phyloP scores from a whole-genome alignment of 2,329 filamentous ascomycete species.

The Fusarium aywerte region DNA sequence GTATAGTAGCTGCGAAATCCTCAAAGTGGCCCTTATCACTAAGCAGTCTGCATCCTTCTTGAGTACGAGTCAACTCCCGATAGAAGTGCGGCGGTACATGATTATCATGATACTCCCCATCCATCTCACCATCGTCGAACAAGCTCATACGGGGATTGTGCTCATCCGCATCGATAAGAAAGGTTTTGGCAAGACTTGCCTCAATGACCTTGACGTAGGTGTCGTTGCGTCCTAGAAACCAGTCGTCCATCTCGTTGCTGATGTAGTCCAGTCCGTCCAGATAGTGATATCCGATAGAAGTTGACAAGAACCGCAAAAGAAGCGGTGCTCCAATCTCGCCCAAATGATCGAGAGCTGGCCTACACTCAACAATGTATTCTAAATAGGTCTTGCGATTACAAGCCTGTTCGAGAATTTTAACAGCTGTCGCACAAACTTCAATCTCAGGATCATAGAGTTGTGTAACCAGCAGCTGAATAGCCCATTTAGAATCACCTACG shows the following conservation, averaged over 20 bases:
- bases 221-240: conserved; percentile 97
- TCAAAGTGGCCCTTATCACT: conserved; percentile 96
- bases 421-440: conserved; percentile 93
- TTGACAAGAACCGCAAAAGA: conserved; percentile 90
- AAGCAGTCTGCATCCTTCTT: conserved; percentile 89
- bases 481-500: conserved; percentile 86
- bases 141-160: conserved; percentile 66
- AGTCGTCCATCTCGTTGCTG: conserved; percentile 99
- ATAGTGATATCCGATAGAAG: conserved; percentile 97
- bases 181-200: conserved; percentile 90
- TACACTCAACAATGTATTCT: conserved; percentile 96
- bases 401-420: conserved; percentile 96
- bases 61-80: conserved; percentile 89
- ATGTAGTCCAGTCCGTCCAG: conserved; percentile 97
- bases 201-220: conserved; percentile 95
- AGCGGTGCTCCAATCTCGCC: conserved; percentile 96
- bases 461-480: conserved; percentile 95
- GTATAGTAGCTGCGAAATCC: conserved; percentile 89
- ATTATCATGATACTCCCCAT: conserved; percentile 68
- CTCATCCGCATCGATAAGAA: conserved; percentile 73
- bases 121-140: conserved; percentile 67
- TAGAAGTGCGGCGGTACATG: conserved; percentile 98
- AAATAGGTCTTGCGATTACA: conserved; percentile 92
- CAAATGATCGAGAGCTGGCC: conserved; percentile 91
- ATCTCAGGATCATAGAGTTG: conserved; percentile 98